phyloP scores from a whole-genome alignment of 805 yeast species.

The Saccharomycopsis sp. region DNA sequence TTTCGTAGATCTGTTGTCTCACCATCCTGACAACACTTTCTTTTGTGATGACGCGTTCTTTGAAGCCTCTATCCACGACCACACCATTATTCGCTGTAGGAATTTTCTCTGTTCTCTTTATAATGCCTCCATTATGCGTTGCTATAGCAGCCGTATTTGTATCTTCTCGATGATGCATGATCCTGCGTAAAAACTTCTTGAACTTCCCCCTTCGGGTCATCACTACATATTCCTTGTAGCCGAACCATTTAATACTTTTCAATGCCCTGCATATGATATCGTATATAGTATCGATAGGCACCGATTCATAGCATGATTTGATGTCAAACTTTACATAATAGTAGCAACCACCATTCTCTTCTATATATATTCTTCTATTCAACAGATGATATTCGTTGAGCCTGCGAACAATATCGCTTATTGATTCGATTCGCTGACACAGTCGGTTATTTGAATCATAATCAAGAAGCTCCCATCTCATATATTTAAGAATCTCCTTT shows the following conservation, averaged over 20 bases:
- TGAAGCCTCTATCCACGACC: not conserved
- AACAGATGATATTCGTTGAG: slow-evolving; percentile 1
- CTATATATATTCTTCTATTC: slow-evolving; percentile 9
- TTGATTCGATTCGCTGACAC: slow-evolving; percentile 14
- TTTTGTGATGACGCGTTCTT: slow-evolving; percentile 30
- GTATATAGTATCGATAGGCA: slow-evolving; percentile 36
- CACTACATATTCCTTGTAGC: slow-evolving; percentile 18
- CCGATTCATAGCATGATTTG: slow-evolving; percentile 66
- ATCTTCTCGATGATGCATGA: not conserved
- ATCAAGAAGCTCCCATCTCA: slow-evolving; percentile 7
- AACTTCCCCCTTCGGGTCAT: not conserved
- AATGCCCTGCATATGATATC: slow-evolving; percentile 3
- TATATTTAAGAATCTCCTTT: slow-evolving; percentile 8
- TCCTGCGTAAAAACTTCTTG: not conserved
- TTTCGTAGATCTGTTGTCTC: slow-evolving; percentile 45
- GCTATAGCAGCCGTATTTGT: slow-evolving; percentile 10
- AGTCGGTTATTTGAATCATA: slow-evolving; percentile 19
- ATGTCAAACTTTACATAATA: slow-evolving; percentile 69
- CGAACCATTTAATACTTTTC: slow-evolving; percentile 7
- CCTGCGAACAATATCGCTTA: not conserved
- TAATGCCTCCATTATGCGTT: slow-evolving; percentile 13
- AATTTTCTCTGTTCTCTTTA: slow-evolving; percentile 10
- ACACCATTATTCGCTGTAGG: slow-evolving; percentile 4
- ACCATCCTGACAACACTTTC: slow-evolving; percentile 41
- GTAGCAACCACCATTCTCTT: not conserved